phyloP scores from a whole-genome alignment of 78 protist genomes.

The Isochrysis galbana region DNA sequence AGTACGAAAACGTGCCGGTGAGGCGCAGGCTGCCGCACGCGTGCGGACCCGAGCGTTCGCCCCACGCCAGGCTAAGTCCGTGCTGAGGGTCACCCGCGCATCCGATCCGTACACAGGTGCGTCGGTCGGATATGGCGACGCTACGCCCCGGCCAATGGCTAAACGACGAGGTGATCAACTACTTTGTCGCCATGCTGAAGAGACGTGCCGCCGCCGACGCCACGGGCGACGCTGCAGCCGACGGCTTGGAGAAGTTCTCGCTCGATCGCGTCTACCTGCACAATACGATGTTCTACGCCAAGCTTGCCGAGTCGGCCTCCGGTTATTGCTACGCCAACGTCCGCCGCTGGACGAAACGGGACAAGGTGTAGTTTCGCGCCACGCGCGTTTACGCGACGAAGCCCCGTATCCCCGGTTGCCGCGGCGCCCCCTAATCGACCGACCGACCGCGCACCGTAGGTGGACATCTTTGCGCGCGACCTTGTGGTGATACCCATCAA shows the following conservation, averaged over 20 bases:
- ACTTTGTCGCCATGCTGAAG: neutral
- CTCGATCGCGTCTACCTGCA: slow-evolving; percentile 46
- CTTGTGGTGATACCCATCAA: slow-evolving; percentile 79
- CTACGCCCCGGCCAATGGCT: neutral
- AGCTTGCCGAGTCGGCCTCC: slow-evolving; percentile 46
- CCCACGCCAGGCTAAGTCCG: no score
- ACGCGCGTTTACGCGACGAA: no score
- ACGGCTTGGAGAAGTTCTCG: neutral
- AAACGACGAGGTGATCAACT: slow-evolving; percentile 32
- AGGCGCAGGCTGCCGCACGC: no score
- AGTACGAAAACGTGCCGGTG: no score
- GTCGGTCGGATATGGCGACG: neutral
- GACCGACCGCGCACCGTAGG: no score
- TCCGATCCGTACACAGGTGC: no score
- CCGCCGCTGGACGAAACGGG: slow-evolving; percentile 78
- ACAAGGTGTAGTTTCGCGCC: no score
- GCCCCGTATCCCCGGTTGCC: no score
- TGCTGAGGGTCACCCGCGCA: no score
- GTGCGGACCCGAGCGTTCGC: no score
- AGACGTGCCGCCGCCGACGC: neutral
- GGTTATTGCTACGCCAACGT: slow-evolving; percentile 54
- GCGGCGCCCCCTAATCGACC: no score
- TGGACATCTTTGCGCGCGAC: slow-evolving; percentile 76
- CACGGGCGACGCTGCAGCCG: neutral
- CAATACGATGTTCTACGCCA: slow-evolving; percentile 71